Percentiles rank a stretch among this genome's conserved stretches.
phyloP scores from a whole-genome alignment of 371 early-diverging fungal genomes.

The Saksenaea vasiformis region DNA sequence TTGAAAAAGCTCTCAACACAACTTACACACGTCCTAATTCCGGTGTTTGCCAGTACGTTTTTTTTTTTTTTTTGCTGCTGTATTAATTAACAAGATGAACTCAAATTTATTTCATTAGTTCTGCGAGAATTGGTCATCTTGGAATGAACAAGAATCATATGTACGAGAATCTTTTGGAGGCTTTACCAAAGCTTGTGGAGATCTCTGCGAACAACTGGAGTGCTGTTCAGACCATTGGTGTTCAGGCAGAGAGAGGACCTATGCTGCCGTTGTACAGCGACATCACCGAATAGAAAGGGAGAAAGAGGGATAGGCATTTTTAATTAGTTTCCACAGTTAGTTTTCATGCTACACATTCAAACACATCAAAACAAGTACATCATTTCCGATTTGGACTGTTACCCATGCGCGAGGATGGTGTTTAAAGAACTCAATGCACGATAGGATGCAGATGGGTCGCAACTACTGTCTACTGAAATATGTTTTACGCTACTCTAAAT shows the following conservation, averaged over 20 bases:
- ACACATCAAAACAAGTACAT: neutral
- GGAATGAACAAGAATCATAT: conserved; percentile 39
- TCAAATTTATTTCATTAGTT: conserved; percentile 16
- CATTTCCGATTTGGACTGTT: no score
- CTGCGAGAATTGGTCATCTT: conserved; percentile 67
- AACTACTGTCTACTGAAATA: no score
- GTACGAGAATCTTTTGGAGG: neutral
- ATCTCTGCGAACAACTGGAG: conserved; percentile 68
- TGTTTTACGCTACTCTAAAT: no score
- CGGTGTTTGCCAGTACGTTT: conserved; percentile 60
- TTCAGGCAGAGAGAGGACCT: neutral
- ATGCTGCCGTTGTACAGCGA: neutral
- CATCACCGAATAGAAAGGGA: neutral
- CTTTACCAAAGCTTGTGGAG: conserved; percentile 21
- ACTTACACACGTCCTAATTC: conserved; percentile 66
- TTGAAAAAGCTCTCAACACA: conserved; percentile 59
- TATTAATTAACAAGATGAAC: neutral
- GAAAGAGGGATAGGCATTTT: neutral
- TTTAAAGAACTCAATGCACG: no score
- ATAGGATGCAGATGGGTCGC: no score
- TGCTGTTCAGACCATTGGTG: conserved; percentile 36
- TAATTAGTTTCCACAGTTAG: neutral
- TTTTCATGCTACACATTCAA: neutral
- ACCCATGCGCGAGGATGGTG: no score
- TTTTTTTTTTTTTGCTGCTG: conserved; percentile 7